Percentiles rank a stretch among this genome's conserved stretches.
Conservation (phyloP, 306 rosid species). For the Rosa persica region DNA sequence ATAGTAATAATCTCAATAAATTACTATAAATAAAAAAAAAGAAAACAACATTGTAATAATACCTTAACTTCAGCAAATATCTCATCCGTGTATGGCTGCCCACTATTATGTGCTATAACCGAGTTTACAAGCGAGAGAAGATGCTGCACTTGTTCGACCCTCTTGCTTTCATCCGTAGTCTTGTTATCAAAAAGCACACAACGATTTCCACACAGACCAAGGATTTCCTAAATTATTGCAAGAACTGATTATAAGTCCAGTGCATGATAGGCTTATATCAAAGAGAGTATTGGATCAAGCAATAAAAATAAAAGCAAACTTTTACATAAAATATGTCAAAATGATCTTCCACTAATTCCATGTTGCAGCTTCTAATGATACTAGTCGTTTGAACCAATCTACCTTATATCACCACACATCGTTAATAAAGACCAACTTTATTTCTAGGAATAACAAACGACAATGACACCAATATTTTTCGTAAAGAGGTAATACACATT, state of each 20-base stretch:
- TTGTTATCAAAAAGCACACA: constrained; percentile 80
- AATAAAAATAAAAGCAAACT: not conserved
- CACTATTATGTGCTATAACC: constrained; percentile 53
- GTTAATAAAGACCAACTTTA: not conserved
- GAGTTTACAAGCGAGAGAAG: constrained; percentile 59
- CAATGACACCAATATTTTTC: not conserved
- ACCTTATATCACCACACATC: no score
- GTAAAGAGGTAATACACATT: not conserved
- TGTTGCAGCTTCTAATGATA: not conserved
- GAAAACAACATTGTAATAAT: constrained; percentile 10
- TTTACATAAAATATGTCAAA: not conserved
- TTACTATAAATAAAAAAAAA: not conserved
- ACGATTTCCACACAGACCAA: constrained; percentile 58
- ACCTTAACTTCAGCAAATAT: constrained; percentile 76
- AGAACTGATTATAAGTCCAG: constrained; percentile 15
- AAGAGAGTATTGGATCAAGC: not conserved
- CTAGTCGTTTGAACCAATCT: not conserved
- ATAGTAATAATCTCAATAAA: not conserved
- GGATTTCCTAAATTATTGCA: constrained; percentile 52
- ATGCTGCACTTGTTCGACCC: constrained; percentile 53
- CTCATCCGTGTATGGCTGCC: constrained; percentile 68
- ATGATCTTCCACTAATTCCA: not conserved
- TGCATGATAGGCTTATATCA: not conserved
- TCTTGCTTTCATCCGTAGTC: constrained; percentile 66
- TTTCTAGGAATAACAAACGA: not conserved